Base-by-base conservation (phyloP, 805 yeast genomes). In the Ogataea henricii region DNA sequence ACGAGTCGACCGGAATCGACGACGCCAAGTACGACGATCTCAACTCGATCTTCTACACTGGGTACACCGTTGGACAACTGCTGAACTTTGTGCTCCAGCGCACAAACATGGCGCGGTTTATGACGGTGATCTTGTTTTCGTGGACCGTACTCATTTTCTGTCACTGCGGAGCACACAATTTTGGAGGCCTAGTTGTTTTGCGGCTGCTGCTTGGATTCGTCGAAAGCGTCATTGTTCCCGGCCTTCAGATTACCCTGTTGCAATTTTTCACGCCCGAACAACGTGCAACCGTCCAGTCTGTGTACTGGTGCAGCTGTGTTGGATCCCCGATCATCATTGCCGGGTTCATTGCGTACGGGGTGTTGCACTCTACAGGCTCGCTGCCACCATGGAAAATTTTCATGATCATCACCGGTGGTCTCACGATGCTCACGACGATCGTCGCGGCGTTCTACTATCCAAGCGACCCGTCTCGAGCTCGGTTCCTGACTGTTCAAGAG, bases 401-500 rank as follows among this genome's bases (percentile, higher is more conserved):
- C 46, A 76, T 74, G 63, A 73, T 82, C 27, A 75, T 81, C 42
- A 71, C 78, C 45, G 89, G 87, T 41, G 76, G 80, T 12, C 59
- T 78, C 34, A 78, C 87, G 0, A 65, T 81, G 18, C 21, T 74
- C 17, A 49, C 72, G 30, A 60, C 73, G 2, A 36, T 69, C 2
- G 39, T 67, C 4, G 60, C 73, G 3, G 58, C 63, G 43, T 69
- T 70, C 49, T 43, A 70, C 17, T 82, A 79, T 55, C 88, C 87
- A 34, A 71, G 75, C 49, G 78, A 81, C 58, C 87, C 87, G 13
- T 61, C 82, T 0, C 71, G 67, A 50, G 81, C 81, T 5, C 68
- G 63, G 47, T 77, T 77, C 53, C 66, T 82, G 40, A 51, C 73
- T 4, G 59, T 57, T 2, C 70, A 77, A 37, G 87, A 82, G 59